Base-by-base conservation (phyloP, 352 stramenopile genomes). In the Phytopythium litorale region DNA sequence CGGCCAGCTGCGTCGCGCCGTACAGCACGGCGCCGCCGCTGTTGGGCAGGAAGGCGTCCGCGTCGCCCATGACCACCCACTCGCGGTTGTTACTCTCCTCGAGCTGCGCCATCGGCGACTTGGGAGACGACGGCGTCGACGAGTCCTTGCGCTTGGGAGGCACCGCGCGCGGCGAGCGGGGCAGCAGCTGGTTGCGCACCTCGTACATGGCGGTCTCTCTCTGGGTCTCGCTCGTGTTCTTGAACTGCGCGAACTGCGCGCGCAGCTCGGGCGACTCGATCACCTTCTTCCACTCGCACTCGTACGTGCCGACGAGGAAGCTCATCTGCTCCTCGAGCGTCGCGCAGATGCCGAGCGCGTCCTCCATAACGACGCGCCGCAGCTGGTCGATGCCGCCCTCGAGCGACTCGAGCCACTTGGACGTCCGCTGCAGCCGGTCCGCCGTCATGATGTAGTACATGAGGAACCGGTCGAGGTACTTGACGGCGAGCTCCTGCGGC, bases 271-370 rank as follows among this genome's bases (percentile, higher is more conserved):
- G 89, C 32, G 92, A 80, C 64, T 95, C 85, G 49, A 97, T 83
- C 67, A 98, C 90, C 62, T 95, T 91, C 55, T 92, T 92, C 91
- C 91, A 98, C 72, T 98, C 92, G 66, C 96, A 95, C 71, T 97
- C 88, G 78, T 97, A 98, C 23, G 88, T 97, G 67, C 96, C 76
- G n/a, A 98, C 80, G 46, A 97, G 74, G 56, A 87, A 76, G 55
- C 78, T 73, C 89, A 98, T 98, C 45, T 96, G 87, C 66, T 94
- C 69, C 57, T 85, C 76, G 37, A 85, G 67, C 45, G 64, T 91
- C 13, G 76, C 85, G 40, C 75, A 89, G 59, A 97, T 96, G 28
- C 87, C 89, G 1, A 98, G 75, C 23, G 87, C 92, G 66, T 98
- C 91, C 60, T 97, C 70, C 64, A 98, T 96, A 33, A 98, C 88